These are phyloP conservation scores for Pseudopediastrum boryanum DNA, from an alignment of 139 green algal genomes.

Conservation along the genomic window DNA sequence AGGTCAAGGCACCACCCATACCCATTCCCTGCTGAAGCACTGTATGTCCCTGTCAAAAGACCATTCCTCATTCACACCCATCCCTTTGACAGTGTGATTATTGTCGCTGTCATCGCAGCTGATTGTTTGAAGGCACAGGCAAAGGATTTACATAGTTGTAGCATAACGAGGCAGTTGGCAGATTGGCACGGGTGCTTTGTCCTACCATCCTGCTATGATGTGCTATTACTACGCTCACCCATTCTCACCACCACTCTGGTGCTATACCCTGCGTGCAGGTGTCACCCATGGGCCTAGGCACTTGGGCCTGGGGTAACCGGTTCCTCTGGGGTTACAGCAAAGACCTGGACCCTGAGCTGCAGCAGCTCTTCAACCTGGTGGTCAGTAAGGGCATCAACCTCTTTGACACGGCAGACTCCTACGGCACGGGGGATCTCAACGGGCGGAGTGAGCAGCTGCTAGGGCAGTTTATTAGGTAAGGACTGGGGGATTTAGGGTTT, in stretches of 20 bases:
- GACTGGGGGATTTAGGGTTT: neutral
- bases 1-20: too few relatives aligned
- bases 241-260: neutral
- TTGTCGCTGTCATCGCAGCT: neutral
- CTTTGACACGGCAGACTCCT: conserved; percentile 87
- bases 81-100: too few relatives aligned
- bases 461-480: conserved; percentile 32
- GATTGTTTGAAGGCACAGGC: neutral
- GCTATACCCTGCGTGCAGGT: conserved; percentile 54
- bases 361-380: conserved; percentile 87
- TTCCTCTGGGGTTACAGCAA: conserved; percentile 92
- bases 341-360: conserved; percentile 86
- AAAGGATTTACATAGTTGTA: neutral
- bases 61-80: too few relatives aligned
- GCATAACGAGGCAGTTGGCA: neutral
- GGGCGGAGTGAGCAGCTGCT: conserved; percentile 60
- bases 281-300: conserved; percentile 78
- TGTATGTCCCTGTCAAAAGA: too few relatives aligned
- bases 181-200: neutral
- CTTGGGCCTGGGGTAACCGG: conserved; percentile 79
- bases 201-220: neutral
- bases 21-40: too few relatives aligned
- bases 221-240: neutral
- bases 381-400: conserved; percentile 79
- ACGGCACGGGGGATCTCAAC: conserved; percentile 73